Evolutionary conservation across 2,329 filamentous ascomycete genomes (phyloP), one percentile per base, ranked within the genome.

Genomic region (Alternaria sp.): DNA sequence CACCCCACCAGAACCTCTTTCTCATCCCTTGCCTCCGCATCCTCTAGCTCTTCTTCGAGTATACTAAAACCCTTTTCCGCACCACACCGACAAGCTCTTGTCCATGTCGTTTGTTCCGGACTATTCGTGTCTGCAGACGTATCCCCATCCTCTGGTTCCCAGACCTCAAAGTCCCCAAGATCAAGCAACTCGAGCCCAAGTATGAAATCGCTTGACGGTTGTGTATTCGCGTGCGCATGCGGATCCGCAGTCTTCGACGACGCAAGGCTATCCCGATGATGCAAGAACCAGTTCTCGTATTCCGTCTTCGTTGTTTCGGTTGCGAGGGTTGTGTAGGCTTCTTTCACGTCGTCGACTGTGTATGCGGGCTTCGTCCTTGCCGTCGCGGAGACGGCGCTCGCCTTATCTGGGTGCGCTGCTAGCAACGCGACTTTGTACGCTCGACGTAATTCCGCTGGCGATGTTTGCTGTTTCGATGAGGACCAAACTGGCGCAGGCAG

Each of bases 1-100:
- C 87, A 89, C 3, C 86, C 86, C 18, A 87, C 81, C 46, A 87
- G 77, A 61, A 89, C 79, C 76, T 89, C 87, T 24, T 82, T 85
- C 63, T 82, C 86, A 3, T 86, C 86, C 64, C 81, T 80, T 51
- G 80, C 79, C 36, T 77, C 79, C 67, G 86, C 84, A 61, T 74
- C 73, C 59, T 83, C 83, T 30, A 89, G 69, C 69, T 89, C 85
- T 4, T 75, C 66, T 69, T 89, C 87, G 0, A 77, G 79, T 7
- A 89, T 80, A 20, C 82, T 54, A 65, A 87, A 89, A 0, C 85
- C 87, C 26, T 75, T 77, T 30, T 83, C 80, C 62, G 84, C 83
- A n/a, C 87, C 87, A 74, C 87, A 89, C 20, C 87, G 79, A 76
- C 87, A 89, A 0, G 72, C 70, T 5, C 82, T 79, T 55, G 79